These are phyloP conservation scores for Lactarius akahatsu DNA, from an alignment of 768 basidiomycete genomes.

Conservation along the genomic window DNA sequence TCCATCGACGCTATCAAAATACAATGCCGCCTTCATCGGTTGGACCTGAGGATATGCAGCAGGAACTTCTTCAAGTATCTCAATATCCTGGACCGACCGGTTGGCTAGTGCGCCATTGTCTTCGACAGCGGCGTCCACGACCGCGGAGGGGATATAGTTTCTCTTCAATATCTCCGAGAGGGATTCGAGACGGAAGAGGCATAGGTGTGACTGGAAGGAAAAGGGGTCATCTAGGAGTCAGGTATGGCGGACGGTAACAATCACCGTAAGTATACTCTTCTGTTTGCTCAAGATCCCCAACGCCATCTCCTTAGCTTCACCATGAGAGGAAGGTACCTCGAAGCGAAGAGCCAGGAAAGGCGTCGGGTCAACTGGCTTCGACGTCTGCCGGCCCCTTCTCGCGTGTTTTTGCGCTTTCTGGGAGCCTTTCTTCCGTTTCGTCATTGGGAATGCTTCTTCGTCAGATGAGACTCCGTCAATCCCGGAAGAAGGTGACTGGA, in stretches of 20 bases:
- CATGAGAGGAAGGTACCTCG: conserved; percentile 32
- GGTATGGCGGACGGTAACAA: conserved; percentile 21
- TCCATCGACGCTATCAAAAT: conserved; percentile 56
- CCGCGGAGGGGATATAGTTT: conserved; percentile 11
- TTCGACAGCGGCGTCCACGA: background rate
- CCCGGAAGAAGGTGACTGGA: background rate
- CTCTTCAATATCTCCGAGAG: conserved; percentile 11
- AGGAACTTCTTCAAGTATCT: conserved; percentile 26
- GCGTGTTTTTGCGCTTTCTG: conserved; percentile 36
- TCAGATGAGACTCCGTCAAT: conserved; percentile 6
- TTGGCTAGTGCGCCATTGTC: background rate
- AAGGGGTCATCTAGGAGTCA: background rate
- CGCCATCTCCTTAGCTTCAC: conserved; percentile 30
- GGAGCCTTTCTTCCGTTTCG: conserved; percentile 28
- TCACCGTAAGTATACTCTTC: conserved; percentile 32
- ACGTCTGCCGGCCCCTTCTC: conserved; percentile 21
- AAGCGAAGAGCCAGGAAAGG: conserved; percentile 36
- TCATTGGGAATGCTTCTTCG: background rate
- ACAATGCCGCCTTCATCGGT: conserved; percentile 58
- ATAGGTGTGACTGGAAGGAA: conserved; percentile 14
- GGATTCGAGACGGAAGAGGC: conserved; percentile 11
- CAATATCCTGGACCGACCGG: background rate
- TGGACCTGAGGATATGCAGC: conserved; percentile 49
- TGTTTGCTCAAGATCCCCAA: conserved; percentile 31
- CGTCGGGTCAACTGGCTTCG: conserved; percentile 31